Conservation (phyloP, 768 basidiomycete genomes). For the Lenzites betulinus region DNA sequence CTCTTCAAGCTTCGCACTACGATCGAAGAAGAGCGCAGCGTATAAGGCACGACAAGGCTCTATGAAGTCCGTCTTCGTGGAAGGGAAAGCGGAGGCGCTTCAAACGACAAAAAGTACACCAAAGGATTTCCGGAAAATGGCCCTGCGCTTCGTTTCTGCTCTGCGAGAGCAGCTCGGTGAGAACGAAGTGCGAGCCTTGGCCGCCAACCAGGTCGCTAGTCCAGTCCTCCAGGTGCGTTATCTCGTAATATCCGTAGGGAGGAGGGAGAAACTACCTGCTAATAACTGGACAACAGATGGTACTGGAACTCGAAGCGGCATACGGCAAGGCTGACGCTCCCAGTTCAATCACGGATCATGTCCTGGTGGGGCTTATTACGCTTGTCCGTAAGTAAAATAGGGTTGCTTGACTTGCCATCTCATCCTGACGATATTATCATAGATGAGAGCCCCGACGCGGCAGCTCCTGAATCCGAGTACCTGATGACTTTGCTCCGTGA, state of each 20-base stretch:
- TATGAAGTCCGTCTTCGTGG: constrained; percentile 76
- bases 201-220: constrained; percentile 74
- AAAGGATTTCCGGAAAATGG: constrained; percentile 47
- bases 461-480: constrained; percentile 66
- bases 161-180: constrained; percentile 55
- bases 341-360: constrained; percentile 79
- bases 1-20: constrained; percentile 44
- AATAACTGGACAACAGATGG: constrained; percentile 49
- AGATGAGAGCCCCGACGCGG: constrained; percentile 42
- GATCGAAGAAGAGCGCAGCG: constrained; percentile 84
- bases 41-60: constrained; percentile 82
- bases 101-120: constrained; percentile 34
- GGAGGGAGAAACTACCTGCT: no score
- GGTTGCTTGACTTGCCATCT: not conserved
- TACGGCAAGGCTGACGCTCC: constrained; percentile 55
- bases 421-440: not conserved
- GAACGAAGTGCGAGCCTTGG: constrained; percentile 79
- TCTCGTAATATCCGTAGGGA: no score
- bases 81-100: constrained; percentile 33
- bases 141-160: constrained; percentile 47
- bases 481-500: constrained; percentile 81
- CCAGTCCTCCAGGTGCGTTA: constrained; percentile 67
- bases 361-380: constrained; percentile 76
- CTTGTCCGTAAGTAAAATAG: constrained; percentile 49
- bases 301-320: constrained; percentile 82